A percentile compares a stretch with the other conserved stretches of the same genome.
Evolutionary conservation across 441 rosid species (phyloP).

Genomic region (Oxalis stricta): DNA sequence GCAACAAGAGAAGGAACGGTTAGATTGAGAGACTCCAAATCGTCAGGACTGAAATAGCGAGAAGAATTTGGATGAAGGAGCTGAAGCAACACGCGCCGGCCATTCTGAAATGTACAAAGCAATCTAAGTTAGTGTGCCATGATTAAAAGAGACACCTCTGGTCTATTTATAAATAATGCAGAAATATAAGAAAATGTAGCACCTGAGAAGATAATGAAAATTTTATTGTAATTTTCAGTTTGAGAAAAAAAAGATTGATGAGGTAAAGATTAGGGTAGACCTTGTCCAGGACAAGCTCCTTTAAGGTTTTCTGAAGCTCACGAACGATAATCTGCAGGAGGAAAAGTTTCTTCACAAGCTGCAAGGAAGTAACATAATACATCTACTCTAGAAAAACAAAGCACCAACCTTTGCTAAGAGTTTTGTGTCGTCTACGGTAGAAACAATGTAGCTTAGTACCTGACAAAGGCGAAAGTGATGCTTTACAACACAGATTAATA

Average conservation of each 20-base stretch:
- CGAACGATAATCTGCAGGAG: constrained; percentile 51
- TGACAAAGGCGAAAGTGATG: no score
- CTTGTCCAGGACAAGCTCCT: constrained; percentile 72
- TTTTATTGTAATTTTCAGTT: no score
- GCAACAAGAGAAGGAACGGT: constrained; percentile 50
- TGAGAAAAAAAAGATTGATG: no score
- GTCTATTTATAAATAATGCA: no score
- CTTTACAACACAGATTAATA: not conserved
- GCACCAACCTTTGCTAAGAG: constrained; percentile 59
- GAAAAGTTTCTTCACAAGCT: constrained; percentile 9
- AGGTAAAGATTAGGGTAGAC: constrained; percentile 29
- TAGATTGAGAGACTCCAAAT: constrained; percentile 45
- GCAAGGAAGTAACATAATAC: not conserved
- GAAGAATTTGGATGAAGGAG: constrained; percentile 77
- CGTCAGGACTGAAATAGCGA: constrained; percentile 67
- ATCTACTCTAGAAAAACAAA: not conserved
- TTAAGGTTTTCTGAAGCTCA: constrained; percentile 50
- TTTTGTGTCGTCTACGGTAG: constrained; percentile 85
- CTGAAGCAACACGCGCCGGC: constrained; percentile 66
- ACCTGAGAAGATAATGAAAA: no score
- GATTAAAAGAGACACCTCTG: no score
- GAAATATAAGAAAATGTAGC: no score
- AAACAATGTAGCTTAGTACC: constrained; percentile 63
- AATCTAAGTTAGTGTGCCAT: no score
- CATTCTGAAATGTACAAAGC: constrained; percentile 45